phyloP scores from a whole-genome alignment of 2,329 filamentous ascomycete genomes.

The Ciborinia camelliae region DNA sequence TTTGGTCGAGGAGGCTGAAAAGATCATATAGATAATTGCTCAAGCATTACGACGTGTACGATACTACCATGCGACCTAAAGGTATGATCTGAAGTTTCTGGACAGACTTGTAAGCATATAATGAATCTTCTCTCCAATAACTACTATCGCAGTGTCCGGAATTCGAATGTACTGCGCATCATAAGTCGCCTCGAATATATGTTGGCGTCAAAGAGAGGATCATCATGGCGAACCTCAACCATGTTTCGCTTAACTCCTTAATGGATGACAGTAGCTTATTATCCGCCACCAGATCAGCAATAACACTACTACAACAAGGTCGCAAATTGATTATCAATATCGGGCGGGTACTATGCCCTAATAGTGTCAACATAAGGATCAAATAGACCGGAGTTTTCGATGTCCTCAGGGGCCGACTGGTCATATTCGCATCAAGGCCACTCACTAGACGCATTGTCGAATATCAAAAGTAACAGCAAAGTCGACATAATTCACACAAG shows the following conservation, averaged over 20 bases:
- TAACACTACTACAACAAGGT: neutral
- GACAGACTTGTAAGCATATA: neutral
- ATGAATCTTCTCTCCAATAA: neutral
- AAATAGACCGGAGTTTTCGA: no score
- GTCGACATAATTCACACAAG: neutral
- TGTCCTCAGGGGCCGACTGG: neutral
- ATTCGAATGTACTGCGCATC: neutral
- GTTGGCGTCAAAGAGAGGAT: neutral
- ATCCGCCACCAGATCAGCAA: neutral
- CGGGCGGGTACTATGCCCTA: neutral
- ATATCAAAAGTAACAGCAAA: neutral
- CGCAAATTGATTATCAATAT: neutral
- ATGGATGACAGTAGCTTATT: neutral
- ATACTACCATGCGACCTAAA: neutral
- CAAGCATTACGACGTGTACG: conserved; percentile 4
- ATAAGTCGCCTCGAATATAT: neutral
- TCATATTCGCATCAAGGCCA: neutral
- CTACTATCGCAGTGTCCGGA: neutral
- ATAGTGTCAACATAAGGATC: neutral
- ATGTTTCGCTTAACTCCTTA: neutral
- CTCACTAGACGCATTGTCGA: neutral
- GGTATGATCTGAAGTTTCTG: neutral
- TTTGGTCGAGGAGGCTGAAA: conserved; percentile 86
- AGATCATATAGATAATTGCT: conserved; percentile 50
- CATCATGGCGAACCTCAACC: no score